phyloP scores from a whole-genome alignment of 768 basidiomycete genomes.

The Pleurotus pulmonarius region DNA sequence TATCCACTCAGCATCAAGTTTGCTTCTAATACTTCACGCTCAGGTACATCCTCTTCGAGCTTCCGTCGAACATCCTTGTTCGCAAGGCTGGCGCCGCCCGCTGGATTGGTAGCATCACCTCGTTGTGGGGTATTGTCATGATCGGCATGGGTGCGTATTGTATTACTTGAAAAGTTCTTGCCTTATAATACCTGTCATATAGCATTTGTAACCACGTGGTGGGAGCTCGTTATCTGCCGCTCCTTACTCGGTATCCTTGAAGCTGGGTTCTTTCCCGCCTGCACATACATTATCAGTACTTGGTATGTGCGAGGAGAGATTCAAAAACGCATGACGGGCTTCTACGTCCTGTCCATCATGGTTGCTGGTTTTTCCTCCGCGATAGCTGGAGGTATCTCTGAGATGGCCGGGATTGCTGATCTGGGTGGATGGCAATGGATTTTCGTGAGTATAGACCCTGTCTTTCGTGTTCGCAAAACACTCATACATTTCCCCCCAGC shows the following conservation, averaged over 20 bases:
- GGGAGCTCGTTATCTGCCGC: conserved; percentile 6
- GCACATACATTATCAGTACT: conserved; percentile 19
- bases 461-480: neutral
- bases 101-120: conserved; percentile 2
- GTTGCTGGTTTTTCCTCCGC: conserved; percentile 21
- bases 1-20: neutral
- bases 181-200: too few relatives aligned
- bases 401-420: conserved; percentile 18
- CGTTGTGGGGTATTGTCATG: neutral
- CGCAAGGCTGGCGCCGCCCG: conserved; percentile 5
- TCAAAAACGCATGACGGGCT: conserved; percentile 19
- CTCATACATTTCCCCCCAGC: neutral
- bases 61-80: conserved; percentile 2
- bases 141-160: neutral
- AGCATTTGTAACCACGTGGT: conserved; percentile 3
- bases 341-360: conserved; percentile 18
- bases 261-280: conserved; percentile 5
- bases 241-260: conserved; percentile 1
- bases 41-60: conserved; percentile 5
- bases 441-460: conserved; percentile 19
- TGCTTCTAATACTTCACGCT: neutral
- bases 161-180: too few relatives aligned
- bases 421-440: conserved; percentile 36
- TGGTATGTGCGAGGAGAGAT: conserved; percentile 22
- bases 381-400: conserved; percentile 17